These are phyloP conservation scores for Zygotorulaspora florentina DNA, from an alignment of 805 yeast genomes.

Conservation along the genomic window DNA sequence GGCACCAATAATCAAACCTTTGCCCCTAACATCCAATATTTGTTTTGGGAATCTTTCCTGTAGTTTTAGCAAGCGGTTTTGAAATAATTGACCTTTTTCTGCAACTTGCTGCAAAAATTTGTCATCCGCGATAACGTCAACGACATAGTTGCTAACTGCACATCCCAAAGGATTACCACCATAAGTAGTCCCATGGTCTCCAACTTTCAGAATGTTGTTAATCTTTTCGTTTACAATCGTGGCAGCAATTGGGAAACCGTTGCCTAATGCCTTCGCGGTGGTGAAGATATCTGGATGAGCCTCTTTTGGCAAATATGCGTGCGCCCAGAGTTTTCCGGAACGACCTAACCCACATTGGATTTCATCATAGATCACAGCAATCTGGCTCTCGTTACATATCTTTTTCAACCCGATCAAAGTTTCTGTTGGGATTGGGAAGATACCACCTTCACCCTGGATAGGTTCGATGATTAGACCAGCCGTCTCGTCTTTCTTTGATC, in stretches of 20 bases:
- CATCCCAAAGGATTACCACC: constrained; percentile 96
- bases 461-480: constrained; percentile 96
- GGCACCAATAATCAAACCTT: constrained; percentile 81
- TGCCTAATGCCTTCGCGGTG: constrained; percentile 93
- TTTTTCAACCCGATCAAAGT: constrained; percentile 63
- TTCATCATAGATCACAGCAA: constrained; percentile 84
- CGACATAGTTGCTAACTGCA: constrained; percentile 72
- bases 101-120: constrained; percentile 59
- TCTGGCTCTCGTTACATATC: constrained; percentile 65
- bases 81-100: constrained; percentile 55
- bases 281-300: constrained; percentile 95
- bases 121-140: constrained; percentile 58
- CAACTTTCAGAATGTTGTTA: constrained; percentile 68
- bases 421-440: constrained; percentile 59
- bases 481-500: constrained; percentile 36
- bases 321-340: constrained; percentile 93
- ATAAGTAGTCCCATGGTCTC: constrained; percentile 97
- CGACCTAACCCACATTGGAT: constrained; percentile 97
- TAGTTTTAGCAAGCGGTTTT: constrained; percentile 45
- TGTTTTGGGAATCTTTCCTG: constrained; percentile 54
- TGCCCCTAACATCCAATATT: constrained; percentile 73
- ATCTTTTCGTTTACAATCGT: constrained; percentile 80
- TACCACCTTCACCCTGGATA: constrained; percentile 97
- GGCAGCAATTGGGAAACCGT: constrained; percentile 95
- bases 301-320: constrained; percentile 61